These are phyloP conservation scores for Alternaria conjuncta DNA, from an alignment of 2,329 filamentous ascomycete species.

Conservation along the genomic window DNA sequence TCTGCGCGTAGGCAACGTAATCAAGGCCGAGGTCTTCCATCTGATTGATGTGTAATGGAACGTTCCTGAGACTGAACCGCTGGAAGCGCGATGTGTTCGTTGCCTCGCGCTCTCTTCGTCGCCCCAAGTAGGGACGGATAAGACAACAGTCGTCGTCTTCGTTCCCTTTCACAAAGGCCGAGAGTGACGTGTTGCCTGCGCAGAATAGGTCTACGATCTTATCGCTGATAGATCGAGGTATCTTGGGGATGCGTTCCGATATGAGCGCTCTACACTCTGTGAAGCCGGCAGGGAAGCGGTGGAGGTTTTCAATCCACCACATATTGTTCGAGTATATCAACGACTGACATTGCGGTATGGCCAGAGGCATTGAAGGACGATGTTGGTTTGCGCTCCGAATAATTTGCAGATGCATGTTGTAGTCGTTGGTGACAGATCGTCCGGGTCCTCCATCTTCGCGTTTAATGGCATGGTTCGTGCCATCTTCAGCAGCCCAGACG, in stretches of 20 bases:
- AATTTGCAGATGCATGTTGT: constrained; percentile 19
- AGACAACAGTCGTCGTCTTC: constrained; percentile 54
- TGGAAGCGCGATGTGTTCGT: constrained; percentile 21
- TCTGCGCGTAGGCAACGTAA: constrained; percentile 45
- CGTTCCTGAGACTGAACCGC: constrained; percentile 52
- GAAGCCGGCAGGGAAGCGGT: constrained; percentile 16
- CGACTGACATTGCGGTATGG: constrained; percentile 18
- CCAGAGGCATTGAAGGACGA: constrained; percentile 8
- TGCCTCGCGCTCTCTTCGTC: constrained; percentile 15
- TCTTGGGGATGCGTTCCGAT: constrained; percentile 17
- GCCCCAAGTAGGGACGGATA: constrained; percentile 58
- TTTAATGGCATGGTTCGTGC: constrained; percentile 13
- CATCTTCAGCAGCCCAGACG: constrained; percentile 19
- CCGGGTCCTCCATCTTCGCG: constrained; percentile 26
- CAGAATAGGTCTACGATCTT: constrained; percentile 23
- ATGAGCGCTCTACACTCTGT: constrained; percentile 15
- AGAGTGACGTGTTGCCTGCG: constrained; percentile 5
- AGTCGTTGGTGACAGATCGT: constrained; percentile 25
- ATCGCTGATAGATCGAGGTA: constrained; percentile 16
- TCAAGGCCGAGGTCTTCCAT: constrained; percentile 54
- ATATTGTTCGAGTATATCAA: constrained; percentile 13
- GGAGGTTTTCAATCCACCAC: constrained; percentile 9
- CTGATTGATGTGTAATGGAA: constrained; percentile 58
- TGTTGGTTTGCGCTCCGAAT: constrained; percentile 7
- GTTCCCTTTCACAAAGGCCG: constrained; percentile 20